Conservation (phyloP, 345 rosid species). For the Orychophragmus violaceus region DNA sequence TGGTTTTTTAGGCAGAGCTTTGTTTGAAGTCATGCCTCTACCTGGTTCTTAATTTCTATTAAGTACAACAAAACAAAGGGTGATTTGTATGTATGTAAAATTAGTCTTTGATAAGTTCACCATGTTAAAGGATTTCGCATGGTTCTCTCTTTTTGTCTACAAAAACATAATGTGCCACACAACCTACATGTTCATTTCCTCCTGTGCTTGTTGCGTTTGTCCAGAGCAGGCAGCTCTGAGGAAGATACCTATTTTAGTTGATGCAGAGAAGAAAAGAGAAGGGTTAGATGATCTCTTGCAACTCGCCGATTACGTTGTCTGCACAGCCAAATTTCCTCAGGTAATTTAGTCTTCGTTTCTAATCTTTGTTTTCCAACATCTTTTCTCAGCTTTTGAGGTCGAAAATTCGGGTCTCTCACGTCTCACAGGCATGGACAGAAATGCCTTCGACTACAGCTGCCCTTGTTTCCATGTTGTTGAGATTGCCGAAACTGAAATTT, state of each 20-base stretch:
- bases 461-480: slow-evolving; percentile 69
- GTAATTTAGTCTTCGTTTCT: slow-evolving; percentile 28
- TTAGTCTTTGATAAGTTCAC: neutral
- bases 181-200: slow-evolving; percentile 12
- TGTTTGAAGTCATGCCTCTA: neutral
- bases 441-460: slow-evolving; percentile 58
- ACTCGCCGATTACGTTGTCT: slow-evolving; percentile 57
- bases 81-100: neutral
- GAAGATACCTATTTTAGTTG: slow-evolving; percentile 76
- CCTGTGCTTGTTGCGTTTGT: slow-evolving; percentile 32
- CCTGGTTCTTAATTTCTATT: neutral
- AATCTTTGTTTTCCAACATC: neutral
- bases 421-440: slow-evolving; percentile 64
- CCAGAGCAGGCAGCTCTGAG: slow-evolving; percentile 73
- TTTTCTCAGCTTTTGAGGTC: neutral
- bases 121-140: neutral
- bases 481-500: slow-evolving; percentile 62
- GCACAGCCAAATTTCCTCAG: slow-evolving; percentile 77
- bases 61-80: neutral
- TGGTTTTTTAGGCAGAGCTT: neutral
- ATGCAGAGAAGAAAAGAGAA: slow-evolving; percentile 70
- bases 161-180: neutral
- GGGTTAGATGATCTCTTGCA: slow-evolving; percentile 68
- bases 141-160: neutral
- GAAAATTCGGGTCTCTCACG: neutral